phyloP scores from a whole-genome alignment of 208 protist genomes.

The Trypanosoma congolense region DNA sequence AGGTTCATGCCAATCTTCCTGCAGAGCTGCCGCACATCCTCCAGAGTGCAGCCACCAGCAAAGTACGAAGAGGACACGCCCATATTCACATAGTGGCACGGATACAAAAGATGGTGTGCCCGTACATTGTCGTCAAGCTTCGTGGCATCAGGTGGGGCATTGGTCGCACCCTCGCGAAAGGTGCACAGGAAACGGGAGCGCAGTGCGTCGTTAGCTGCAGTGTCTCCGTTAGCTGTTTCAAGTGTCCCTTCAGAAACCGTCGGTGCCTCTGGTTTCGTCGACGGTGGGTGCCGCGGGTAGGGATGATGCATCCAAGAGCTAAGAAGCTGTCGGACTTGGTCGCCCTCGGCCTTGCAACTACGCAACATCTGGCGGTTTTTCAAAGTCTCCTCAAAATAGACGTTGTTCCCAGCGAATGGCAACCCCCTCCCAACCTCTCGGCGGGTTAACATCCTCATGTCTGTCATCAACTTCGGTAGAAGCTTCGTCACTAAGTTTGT shows the following conservation, averaged over 20 bases:
- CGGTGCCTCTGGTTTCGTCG: neutral
- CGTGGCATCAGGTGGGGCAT: slow-evolving; percentile 4
- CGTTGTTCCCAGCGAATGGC: slow-evolving; percentile 55
- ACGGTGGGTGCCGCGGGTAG: slow-evolving; percentile 1
- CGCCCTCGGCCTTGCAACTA: slow-evolving; percentile 34
- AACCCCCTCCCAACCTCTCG: slow-evolving; percentile 54
- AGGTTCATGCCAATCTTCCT: slow-evolving; percentile 69
- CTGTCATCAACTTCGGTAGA: slow-evolving; percentile 56
- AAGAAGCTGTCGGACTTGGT: slow-evolving; percentile 47
- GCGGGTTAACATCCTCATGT: slow-evolving; percentile 42
- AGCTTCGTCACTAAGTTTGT: slow-evolving; percentile 27
- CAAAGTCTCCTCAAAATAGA: slow-evolving; percentile 19
- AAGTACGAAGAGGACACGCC: slow-evolving; percentile 83
- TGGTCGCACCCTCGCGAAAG: slow-evolving; percentile 13
- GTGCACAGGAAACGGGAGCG: slow-evolving; percentile 15
- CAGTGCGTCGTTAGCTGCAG: neutral
- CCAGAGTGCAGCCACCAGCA: slow-evolving; percentile 58
- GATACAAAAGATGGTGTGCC: slow-evolving; percentile 73
- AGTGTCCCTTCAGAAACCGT: neutral
- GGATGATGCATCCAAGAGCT: slow-evolving; percentile 44
- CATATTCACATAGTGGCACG: slow-evolving; percentile 71
- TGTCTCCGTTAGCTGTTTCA: neutral
- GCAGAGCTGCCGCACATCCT: slow-evolving; percentile 54
- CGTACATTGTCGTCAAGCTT: slow-evolving; percentile 60
- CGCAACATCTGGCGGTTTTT: slow-evolving; percentile 24